Conservation (phyloP, 306 rosid species). For the Fragaria iinumae region DNA sequence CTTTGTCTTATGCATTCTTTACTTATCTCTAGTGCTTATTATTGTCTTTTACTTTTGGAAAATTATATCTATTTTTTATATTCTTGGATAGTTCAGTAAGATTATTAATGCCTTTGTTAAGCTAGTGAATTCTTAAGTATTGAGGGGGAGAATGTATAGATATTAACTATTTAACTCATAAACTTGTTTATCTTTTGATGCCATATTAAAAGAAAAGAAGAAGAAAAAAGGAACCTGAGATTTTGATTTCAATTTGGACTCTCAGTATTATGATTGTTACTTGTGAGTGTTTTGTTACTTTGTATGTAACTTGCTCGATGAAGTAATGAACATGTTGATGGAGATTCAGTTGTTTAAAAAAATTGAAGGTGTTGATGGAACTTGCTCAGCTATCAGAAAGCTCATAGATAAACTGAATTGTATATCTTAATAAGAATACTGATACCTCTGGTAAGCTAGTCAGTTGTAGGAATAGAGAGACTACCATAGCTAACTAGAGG, state of each 20-base stretch:
- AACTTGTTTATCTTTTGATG: background rate
- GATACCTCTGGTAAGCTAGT: background rate
- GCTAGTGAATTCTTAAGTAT: background rate
- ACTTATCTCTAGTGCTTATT: conserved; percentile 16
- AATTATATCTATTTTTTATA: conserved; percentile 13
- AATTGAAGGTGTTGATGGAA: background rate
- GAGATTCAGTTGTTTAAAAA: background rate
- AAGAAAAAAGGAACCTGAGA: background rate
- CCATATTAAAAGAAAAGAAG: background rate
- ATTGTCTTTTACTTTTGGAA: background rate
- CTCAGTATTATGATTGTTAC: background rate
- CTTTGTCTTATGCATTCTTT: conserved; percentile 5
- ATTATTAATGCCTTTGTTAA: background rate
- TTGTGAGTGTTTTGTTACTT: background rate
- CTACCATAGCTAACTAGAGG: background rate
- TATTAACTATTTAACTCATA: background rate
- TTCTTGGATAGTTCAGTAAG: background rate
- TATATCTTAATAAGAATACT: background rate
- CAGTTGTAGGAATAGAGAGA: background rate
- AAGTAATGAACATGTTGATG: background rate
- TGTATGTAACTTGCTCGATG: background rate
- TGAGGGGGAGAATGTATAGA: background rate
- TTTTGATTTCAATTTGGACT: background rate
- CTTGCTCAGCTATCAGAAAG: background rate
- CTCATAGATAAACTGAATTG: background rate